Base-by-base conservation (phyloP, 2,329 filamentous ascomycete genomes). In the Aspergillus candidus region DNA sequence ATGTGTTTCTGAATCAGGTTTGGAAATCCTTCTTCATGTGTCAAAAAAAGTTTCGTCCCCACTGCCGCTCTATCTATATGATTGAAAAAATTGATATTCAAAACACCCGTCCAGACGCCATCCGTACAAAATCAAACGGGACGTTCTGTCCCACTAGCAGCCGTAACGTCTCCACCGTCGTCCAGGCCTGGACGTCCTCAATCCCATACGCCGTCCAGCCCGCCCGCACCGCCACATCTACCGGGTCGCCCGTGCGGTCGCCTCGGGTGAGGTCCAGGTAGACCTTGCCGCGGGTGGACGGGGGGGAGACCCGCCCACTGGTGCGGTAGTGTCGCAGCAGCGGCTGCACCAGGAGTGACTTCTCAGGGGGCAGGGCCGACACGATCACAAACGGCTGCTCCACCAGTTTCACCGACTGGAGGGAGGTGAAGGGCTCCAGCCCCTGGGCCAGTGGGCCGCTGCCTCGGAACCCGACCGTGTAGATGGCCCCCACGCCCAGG, bases 71-170 rank as follows among this genome's bases (percentile, higher is more conserved):
- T 27, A 17, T 15, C 22, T 39, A 27, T 29, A 35, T 18, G 15
- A 32, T 39, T 35, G 18, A 4, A 18, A 4, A 18, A 18, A 4
- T 18, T 18, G 18, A 18, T 55, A 72, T 77, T 43, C 43, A 53
- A 50, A 79, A 56, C 14, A 74, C 74, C 54, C 77, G 67, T 17
- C 79, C 79, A 51, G 75, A 77, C 32, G 87, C 86, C 60, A 93
- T 72, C 38, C 86, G 76, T 34, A 93, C 88, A 70, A 94, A 94
- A 67, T 86, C 89, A 66, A 88, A 91, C 5, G 85, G 86, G 44
- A 93, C 86, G 62, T 93, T 93, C 69, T 93, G 86, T 8, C 88
- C 88, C 10, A 91, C 85, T 17, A 94, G 73, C 47, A 90, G 65
- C 53, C 87, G 75, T 43, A 93, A 68, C 38, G 83, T 91, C 68